phyloP scores from a whole-genome alignment of 2,329 filamentous ascomycete species.

The Aspergillus hortae region DNA sequence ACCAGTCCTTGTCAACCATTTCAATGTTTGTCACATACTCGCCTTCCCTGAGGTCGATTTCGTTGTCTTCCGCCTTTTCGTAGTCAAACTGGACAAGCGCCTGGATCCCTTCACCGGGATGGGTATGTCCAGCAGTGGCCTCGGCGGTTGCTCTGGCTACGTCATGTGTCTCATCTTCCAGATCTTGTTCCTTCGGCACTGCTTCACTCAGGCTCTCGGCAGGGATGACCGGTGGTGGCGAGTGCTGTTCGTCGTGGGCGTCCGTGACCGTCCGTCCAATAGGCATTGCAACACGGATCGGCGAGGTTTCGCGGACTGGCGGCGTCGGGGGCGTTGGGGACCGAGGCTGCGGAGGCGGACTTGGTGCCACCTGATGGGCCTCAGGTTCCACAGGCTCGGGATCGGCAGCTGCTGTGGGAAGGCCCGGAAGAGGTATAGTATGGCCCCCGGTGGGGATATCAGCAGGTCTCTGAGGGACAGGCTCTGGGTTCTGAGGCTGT shows the following conservation, averaged over 20 bases:
- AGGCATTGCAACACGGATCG: conserved; percentile 81
- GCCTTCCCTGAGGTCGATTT: conserved; percentile 85
- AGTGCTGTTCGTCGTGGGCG: conserved; percentile 40
- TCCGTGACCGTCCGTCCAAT: conserved; percentile 61
- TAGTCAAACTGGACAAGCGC: conserved; percentile 92
- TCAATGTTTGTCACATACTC: conserved; percentile 88
- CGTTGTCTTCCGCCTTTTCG: conserved; percentile 95
- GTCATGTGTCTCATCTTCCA: conserved; percentile 61
- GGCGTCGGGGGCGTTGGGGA: conserved; percentile 50
- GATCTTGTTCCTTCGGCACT: conserved; percentile 61
- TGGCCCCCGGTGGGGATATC: conserved; percentile 66
- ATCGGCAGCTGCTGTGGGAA: conserved; percentile 58
- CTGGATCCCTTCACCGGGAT: conserved; percentile 59
- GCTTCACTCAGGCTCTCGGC: conserved; percentile 60
- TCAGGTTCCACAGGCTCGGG: conserved; percentile 47
- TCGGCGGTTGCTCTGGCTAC: conserved; percentile 58
- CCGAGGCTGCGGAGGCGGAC: conserved; percentile 44
- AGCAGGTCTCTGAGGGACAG: conserved; percentile 50
- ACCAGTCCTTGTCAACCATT: conserved; percentile 98
- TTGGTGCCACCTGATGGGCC: conserved; percentile 30
- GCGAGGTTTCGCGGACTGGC: conserved; percentile 59
- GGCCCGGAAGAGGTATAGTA: conserved; percentile 73
- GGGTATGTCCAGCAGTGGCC: conserved; percentile 49
- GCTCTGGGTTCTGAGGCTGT: conserved; percentile 41
- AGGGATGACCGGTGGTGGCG: conserved; percentile 52